phyloP scores from a whole-genome alignment of 1,284 basidiomycete species.

The Trichosporon sp. region DNA sequence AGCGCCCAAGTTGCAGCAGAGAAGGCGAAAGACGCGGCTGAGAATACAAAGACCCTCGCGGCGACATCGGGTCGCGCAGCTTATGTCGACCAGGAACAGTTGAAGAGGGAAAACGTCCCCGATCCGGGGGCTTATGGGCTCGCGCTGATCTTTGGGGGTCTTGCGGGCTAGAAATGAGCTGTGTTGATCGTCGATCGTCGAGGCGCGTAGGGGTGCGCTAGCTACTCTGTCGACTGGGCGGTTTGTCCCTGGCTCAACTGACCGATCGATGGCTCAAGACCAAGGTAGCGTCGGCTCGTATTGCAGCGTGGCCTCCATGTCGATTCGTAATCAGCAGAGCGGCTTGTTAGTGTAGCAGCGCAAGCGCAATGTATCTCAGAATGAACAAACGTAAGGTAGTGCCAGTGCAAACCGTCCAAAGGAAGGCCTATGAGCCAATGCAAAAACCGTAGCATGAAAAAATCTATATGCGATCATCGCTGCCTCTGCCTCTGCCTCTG shows the following conservation, averaged over 20 bases:
- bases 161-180: conserved; percentile 21
- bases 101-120: conserved; percentile 64
- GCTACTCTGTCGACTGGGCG: no score
- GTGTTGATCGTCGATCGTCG: no score
- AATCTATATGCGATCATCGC: background rate
- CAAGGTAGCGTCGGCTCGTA: no score
- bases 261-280: no score
- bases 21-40: conserved; percentile 64
- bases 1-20: conserved; percentile 53
- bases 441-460: background rate
- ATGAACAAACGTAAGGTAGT: background rate
- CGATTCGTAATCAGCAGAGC: no score
- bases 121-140: conserved; percentile 91
- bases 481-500: no score
- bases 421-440: no score
- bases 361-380: background rate
- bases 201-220: no score
- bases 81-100: conserved; percentile 69
- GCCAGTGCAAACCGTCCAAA: no score
- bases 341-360: no score
- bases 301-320: no score
- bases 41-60: conserved; percentile 62
- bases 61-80: conserved; percentile 86
- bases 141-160: conserved; percentile 63
- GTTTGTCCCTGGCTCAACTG: no score